Evolutionary conservation across 2,329 filamentous ascomycete genomes (phyloP).

Genomic region (Fusarium heterosporum): DNA sequence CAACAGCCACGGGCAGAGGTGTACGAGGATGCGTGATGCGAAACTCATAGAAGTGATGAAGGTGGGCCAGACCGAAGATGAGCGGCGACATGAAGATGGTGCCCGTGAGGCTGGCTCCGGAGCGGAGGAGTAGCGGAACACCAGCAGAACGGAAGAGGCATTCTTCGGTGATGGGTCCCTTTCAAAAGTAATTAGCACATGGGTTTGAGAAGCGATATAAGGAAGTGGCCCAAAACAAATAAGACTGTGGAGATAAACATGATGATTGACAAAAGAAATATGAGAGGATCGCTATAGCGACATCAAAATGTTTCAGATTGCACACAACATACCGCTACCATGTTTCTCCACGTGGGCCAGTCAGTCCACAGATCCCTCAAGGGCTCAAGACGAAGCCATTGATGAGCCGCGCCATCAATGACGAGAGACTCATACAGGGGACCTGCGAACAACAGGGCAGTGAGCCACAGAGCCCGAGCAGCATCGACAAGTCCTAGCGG

Average conservation of each 20-base stretch:
- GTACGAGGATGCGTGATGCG: constrained; percentile 80
- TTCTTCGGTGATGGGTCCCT: constrained; percentile 93
- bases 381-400: constrained; percentile 69
- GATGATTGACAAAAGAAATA: constrained; percentile 31
- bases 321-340: constrained; percentile 80
- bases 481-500: constrained; percentile 76
- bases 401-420: constrained; percentile 76
- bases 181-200: constrained; percentile 25
- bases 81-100: constrained; percentile 87
- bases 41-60: constrained; percentile 98
- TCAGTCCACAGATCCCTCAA: constrained; percentile 72
- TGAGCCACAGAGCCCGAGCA: constrained; percentile 73
- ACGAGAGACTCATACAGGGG: constrained; percentile 85
- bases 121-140: constrained; percentile 82
- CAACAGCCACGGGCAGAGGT: constrained; percentile 69
- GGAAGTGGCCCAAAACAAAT: constrained; percentile 33
- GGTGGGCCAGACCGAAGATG: constrained; percentile 91
- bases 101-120: constrained; percentile 64
- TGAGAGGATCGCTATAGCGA: constrained; percentile 25
- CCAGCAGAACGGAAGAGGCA: constrained; percentile 91
- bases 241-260: constrained; percentile 33
- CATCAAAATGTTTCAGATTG: constrained; percentile 14
- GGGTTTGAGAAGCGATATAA: constrained; percentile 41
- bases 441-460: constrained; percentile 82
- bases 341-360: constrained; percentile 88